A percentile compares a stretch with the other conserved stretches of the same genome.
phyloP scores from a whole-genome alignment of 768 basidiomycete genomes.

The Scleroderma bovista region DNA sequence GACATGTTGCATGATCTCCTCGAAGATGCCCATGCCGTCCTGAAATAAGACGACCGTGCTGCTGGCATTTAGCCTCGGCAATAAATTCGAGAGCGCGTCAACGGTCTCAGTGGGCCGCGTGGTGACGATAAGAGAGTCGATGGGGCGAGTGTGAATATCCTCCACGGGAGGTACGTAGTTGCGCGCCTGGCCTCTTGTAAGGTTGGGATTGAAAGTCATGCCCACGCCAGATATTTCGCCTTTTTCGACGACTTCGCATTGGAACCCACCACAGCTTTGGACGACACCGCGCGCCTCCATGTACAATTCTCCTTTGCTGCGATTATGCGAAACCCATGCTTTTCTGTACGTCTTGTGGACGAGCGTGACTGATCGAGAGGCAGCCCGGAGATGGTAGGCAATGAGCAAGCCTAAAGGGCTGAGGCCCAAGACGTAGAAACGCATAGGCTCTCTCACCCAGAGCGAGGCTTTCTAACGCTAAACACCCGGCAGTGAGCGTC shows the following conservation, averaged over 20 bases:
- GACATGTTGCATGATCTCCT: constrained; percentile 56
- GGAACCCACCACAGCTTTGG: constrained; percentile 39
- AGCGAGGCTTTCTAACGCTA: too few species aligned
- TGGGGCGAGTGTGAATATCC: constrained; percentile 29
- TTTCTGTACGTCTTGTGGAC: constrained; percentile 53
- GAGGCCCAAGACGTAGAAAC: constrained; percentile 70
- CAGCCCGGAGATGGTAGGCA: constrained; percentile 69
- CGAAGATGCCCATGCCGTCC: constrained; percentile 93
- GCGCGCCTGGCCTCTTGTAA: constrained; percentile 8
- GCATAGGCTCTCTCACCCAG: constrained; percentile 40
- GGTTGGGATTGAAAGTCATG: constrained; percentile 12
- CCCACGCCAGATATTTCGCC: constrained; percentile 18
- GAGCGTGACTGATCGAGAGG: constrained; percentile 54
- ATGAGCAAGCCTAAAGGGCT: constrained; percentile 82
- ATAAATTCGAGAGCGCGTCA: constrained; percentile 49
- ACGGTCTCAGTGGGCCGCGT: constrained; percentile 71
- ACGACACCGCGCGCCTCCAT: constrained; percentile 48
- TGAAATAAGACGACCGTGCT: constrained; percentile 91
- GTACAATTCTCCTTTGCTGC: constrained; percentile 32
- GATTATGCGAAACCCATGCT: constrained; percentile 29
- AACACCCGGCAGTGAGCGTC: too few species aligned
- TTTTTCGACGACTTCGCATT: constrained; percentile 43
- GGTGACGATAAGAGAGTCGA: constrained; percentile 77
- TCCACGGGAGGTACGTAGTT: constrained; percentile 10
- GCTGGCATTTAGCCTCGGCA: constrained; percentile 53